Percentiles rank a stretch among this genome's conserved stretches.
Conservation (phyloP, 2,329 filamentous ascomycete genomes). For the Cyclaneusma minus region DNA sequence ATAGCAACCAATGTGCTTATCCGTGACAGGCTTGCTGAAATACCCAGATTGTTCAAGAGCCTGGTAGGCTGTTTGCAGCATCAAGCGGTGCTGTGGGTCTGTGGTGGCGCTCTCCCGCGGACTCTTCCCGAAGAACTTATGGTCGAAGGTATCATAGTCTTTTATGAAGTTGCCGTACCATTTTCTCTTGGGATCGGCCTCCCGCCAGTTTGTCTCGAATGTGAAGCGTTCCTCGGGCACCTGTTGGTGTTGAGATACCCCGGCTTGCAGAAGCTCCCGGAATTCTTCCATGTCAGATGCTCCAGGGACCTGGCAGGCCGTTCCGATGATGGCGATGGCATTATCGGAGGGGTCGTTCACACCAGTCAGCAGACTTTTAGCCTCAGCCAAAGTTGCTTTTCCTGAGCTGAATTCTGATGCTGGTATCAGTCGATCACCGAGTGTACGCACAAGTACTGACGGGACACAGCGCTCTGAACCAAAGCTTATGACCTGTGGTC, state of each 20-base stretch:
- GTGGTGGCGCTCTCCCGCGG: background rate
- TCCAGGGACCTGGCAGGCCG: constrained; percentile 19
- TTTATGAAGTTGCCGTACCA: constrained; percentile 6
- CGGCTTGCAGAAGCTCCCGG: constrained; percentile 12
- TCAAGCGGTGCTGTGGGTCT: constrained; percentile 15
- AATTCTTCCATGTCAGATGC: constrained; percentile 17
- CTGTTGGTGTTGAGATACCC: constrained; percentile 14
- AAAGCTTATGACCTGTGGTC: constrained; percentile 17
- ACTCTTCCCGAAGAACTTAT: constrained; percentile 6
- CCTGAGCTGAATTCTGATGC: constrained; percentile 3
- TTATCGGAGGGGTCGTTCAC: constrained; percentile 10
- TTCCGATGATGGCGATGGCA: constrained; percentile 19
- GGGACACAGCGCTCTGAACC: constrained; percentile 22
- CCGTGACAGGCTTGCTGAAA: background rate
- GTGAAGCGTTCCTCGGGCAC: constrained; percentile 12
- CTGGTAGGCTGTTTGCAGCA: constrained; percentile 16
- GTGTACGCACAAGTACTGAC: constrained; percentile 14
- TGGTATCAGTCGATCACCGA: constrained; percentile 8
- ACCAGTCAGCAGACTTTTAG: constrained; percentile 20
- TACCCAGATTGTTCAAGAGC: constrained; percentile 12
- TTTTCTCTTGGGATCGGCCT: constrained; percentile 5
- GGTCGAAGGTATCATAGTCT: constrained; percentile 5
- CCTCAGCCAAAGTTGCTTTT: constrained; percentile 10
- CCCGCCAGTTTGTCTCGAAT: constrained; percentile 14
- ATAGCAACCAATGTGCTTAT: constrained; percentile 6